Percentiles rank a stretch among this genome's conserved stretches.
phyloP scores from a whole-genome alignment of 2,329 filamentous ascomycete genomes.

The Penicillium sp. region DNA sequence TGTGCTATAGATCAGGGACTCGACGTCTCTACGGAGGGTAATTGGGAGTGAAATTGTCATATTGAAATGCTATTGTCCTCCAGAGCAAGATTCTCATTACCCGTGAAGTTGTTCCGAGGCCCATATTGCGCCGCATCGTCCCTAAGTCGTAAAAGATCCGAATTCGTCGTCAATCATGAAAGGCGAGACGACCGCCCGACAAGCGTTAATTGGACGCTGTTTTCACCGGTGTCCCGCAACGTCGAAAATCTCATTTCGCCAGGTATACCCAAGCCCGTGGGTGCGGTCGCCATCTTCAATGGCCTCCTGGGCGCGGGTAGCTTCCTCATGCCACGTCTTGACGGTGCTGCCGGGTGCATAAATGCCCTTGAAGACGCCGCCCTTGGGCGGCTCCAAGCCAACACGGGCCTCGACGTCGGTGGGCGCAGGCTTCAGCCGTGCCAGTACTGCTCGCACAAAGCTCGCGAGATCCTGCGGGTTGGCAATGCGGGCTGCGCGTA shows the following conservation, averaged over 20 bases:
- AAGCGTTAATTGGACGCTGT: neutral
- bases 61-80: no score
- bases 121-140: neutral
- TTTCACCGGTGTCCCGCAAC: constrained; percentile 27
- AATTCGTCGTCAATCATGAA: constrained; percentile 3
- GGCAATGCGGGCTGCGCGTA: constrained; percentile 80
- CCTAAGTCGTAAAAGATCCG: neutral
- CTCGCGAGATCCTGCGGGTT: constrained; percentile 75
- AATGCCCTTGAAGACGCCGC: constrained; percentile 72
- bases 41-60: neutral
- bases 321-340: constrained; percentile 85
- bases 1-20: constrained; percentile 7
- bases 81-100: no score
- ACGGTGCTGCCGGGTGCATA: constrained; percentile 89
- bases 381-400: constrained; percentile 61
- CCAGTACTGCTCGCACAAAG: constrained; percentile 78
- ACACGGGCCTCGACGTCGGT: constrained; percentile 73
- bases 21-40: neutral
- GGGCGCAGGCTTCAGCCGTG: constrained; percentile 70
- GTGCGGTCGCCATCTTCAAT: constrained; percentile 67
- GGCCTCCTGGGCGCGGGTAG: constrained; percentile 63
- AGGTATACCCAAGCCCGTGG: constrained; percentile 54
- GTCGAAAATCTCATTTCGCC: constrained; percentile 83
- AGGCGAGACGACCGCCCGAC: no score
- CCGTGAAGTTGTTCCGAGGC: neutral